Conservation (phyloP, 495 filamentous ascomycete species). For the Aspergillus homomorphus region DNA sequence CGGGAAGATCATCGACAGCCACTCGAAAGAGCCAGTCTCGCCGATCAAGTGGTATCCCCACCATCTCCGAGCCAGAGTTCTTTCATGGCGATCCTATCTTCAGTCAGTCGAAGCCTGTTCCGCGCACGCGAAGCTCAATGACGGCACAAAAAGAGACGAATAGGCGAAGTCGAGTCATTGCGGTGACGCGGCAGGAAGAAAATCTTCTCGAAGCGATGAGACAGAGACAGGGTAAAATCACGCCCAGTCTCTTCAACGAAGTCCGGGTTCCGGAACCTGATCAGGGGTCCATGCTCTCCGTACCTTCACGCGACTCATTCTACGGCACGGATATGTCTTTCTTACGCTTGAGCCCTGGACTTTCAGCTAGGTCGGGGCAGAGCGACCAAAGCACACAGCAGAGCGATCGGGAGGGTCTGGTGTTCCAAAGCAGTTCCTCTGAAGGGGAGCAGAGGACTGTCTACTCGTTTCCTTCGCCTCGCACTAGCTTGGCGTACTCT, state of each 20-base stretch:
- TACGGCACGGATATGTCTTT: constrained; percentile 43
- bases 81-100: constrained; percentile 22
- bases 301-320: constrained; percentile 37
- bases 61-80: constrained; percentile 35
- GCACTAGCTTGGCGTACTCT: constrained; percentile 36
- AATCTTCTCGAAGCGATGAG: constrained; percentile 79
- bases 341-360: constrained; percentile 40
- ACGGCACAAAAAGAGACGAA: constrained; percentile 31
- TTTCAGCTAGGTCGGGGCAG: constrained; percentile 27
- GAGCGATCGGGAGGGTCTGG: constrained; percentile 28
- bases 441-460: constrained; percentile 39
- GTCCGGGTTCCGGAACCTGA: constrained; percentile 25
- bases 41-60: constrained; percentile 35
- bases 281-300: constrained; percentile 32
- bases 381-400: constrained; percentile 30
- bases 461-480: constrained; percentile 31
- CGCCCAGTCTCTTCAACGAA: constrained; percentile 65
- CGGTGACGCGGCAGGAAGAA: constrained; percentile 82
- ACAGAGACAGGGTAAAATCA: constrained; percentile 71
- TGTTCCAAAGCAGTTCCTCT: constrained; percentile 32
- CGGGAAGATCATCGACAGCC: constrained; percentile 23
- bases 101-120: constrained; percentile 1
- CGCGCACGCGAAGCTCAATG: neutral
- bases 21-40: constrained; percentile 27
- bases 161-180: constrained; percentile 67